Conservation (phyloP, 768 basidiomycete species). For the Pluteus cervinus region DNA sequence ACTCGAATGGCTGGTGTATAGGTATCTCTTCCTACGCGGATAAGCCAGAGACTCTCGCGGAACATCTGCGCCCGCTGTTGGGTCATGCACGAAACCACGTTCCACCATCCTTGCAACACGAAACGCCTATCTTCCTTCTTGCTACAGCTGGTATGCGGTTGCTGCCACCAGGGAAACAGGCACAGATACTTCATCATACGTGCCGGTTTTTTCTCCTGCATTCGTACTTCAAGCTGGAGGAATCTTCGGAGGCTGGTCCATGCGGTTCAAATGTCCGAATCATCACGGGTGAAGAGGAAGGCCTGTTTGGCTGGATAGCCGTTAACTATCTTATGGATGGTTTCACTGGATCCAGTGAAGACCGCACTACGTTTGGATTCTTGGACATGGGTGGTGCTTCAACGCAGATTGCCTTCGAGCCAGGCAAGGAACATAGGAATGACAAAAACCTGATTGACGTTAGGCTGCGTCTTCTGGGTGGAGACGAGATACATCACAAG, state of each 20-base stretch:
- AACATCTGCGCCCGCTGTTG: slow-evolving; percentile 79
- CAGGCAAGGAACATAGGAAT: slow-evolving; percentile 50
- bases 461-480: slow-evolving; percentile 71
- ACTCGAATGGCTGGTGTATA: slow-evolving; percentile 21
- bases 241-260: slow-evolving; percentile 59
- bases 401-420: slow-evolving; percentile 98
- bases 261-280: slow-evolving; percentile 92
- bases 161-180: slow-evolving; percentile 61
- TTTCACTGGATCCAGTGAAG: slow-evolving; percentile 51
- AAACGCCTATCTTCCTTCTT: slow-evolving; percentile 89
- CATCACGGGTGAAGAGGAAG: slow-evolving; percentile 97
- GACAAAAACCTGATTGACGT: slow-evolving; percentile 74
- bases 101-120: slow-evolving; percentile 76
- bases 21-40: slow-evolving; percentile 83
- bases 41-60: slow-evolving; percentile 60
- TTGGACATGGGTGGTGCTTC: slow-evolving; percentile 99
- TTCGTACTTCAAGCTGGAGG: slow-evolving; percentile 75
- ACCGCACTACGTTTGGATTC: slow-evolving; percentile 90
- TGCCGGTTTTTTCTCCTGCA: slow-evolving; percentile 72
- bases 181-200: slow-evolving; percentile 64
- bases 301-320: slow-evolving; percentile 97
- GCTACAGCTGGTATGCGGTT: slow-evolving; percentile 98
- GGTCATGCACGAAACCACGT: slow-evolving; percentile 77
- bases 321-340: slow-evolving; percentile 99
- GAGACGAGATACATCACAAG: slow-evolving; percentile 82